Evolutionary conservation across 2,329 filamentous ascomycete species (phyloP), one percentile per base, ranked within the genome.

Genomic region (Colletotrichum sp.): DNA sequence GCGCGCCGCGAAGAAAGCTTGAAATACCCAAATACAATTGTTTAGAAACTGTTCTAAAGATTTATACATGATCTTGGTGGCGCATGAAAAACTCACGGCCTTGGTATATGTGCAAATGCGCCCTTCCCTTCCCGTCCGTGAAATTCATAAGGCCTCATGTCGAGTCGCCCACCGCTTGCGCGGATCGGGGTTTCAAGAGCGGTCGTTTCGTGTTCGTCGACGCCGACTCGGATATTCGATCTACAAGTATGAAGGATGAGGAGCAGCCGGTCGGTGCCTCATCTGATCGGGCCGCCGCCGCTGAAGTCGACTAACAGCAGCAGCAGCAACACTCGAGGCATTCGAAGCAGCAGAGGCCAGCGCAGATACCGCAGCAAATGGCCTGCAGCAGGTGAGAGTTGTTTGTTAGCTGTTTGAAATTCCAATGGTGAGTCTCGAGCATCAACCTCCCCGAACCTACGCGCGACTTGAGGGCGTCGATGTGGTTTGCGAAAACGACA

Each of bases 291-390:
- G 44, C 44, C n/a, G 44, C 44, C n/a, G 44, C 6, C n/a, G 11
- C n/a, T 3, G 5, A 1, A 12, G 2, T 52, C n/a, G 44, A 59
- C 64, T 64, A 69, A 19, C 65, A 75, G 12, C 74, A 77, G 67
- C 79, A 82, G 79, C 78, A 85, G 79, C 78, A 82, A 80, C 82
- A 81, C 27, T 81, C 80, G 65, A 77, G 75, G 72, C 78, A 86
- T 78, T 86, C 84, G 71, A 85, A 86, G 78, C 85, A 86, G 78
- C 83, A 84, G 6, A 86, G 80, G 27, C 85, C 85, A 8, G 85
- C 84, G 72, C 85, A 86, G 67, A 86, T 80, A 32, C 85, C 85
- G 71, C 85, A 86, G 81, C 85, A 86, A 64, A 86, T 78, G 16
- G 84, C 85, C 85, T 86, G 71, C 30, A 36, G 19, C 19, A 63